Evolutionary conservation across 805 yeast genomes (phyloP).

Genomic region (Yamadazyma tumulicola): DNA sequence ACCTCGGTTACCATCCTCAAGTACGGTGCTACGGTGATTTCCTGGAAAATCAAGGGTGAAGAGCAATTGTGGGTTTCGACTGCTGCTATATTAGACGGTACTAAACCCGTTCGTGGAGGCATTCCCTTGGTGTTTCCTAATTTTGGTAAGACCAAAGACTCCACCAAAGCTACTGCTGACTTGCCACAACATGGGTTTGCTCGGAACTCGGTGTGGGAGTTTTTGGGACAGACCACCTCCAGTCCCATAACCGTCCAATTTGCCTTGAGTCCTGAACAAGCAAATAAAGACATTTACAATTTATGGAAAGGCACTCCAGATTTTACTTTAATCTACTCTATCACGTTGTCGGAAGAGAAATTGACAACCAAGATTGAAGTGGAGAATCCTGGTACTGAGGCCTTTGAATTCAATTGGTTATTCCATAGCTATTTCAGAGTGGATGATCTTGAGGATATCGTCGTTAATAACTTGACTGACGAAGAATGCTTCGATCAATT

Average conservation of each 20-base stretch:
- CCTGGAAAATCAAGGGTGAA: slow-evolving; percentile 68
- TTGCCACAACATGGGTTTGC: slow-evolving; percentile 98
- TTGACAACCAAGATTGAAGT: slow-evolving; percentile 73
- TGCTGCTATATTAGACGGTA: slow-evolving; percentile 84
- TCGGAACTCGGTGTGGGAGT: slow-evolving; percentile 87
- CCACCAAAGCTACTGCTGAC: slow-evolving; percentile 49
- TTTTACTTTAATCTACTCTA: slow-evolving; percentile 72
- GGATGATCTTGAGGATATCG: slow-evolving; percentile 71
- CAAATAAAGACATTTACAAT: slow-evolving; percentile 55
- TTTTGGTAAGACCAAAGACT: slow-evolving; percentile 66
- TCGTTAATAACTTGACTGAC: slow-evolving; percentile 77
- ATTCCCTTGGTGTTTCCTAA: slow-evolving; percentile 95
- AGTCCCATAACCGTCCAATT: slow-evolving; percentile 79
- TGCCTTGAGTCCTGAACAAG: slow-evolving; percentile 83
- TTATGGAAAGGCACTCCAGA: slow-evolving; percentile 59
- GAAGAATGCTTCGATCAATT: slow-evolving; percentile 75
- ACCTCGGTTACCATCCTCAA: slow-evolving; percentile 69
- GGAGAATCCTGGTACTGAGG: slow-evolving; percentile 58
- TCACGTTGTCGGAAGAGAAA: slow-evolving; percentile 54
- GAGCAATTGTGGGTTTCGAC: slow-evolving; percentile 83
- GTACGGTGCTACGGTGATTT: slow-evolving; percentile 83
- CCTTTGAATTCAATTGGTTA: slow-evolving; percentile 87
- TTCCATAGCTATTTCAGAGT: slow-evolving; percentile 87
- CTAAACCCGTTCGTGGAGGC: slow-evolving; percentile 96
- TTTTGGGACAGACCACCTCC: slow-evolving; percentile 76